A percentile compares a stretch with the other conserved stretches of the same genome.
Evolutionary conservation across 2,329 filamentous ascomycete genomes (phyloP).

Genomic region (Leptographium galeiforme): DNA sequence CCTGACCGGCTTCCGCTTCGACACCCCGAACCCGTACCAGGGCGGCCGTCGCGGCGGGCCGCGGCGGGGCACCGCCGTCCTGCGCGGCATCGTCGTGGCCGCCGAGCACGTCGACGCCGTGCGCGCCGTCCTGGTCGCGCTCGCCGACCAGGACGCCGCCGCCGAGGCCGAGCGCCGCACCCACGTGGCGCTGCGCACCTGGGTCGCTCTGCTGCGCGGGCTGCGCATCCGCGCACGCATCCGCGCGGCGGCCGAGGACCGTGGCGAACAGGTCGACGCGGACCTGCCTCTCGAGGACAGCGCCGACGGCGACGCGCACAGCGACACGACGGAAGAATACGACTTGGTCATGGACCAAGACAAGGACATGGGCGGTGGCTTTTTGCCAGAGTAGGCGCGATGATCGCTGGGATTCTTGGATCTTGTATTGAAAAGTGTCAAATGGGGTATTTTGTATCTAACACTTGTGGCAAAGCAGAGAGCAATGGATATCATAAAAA

Average conservation of each 20-base stretch:
- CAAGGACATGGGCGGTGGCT: slow-evolving; percentile 17
- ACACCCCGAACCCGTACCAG: slow-evolving; percentile 14
- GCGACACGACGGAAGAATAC: slow-evolving; percentile 18
- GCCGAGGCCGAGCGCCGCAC: slow-evolving; percentile 50
- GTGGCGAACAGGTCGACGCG: slow-evolving; percentile 28
- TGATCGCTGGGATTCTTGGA: background rate
- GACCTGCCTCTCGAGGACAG: slow-evolving; percentile 1
- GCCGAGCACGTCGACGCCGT: slow-evolving; percentile 60
- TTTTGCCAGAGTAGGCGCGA: slow-evolving; percentile 10
- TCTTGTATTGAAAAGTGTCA: background rate
- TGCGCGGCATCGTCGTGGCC: slow-evolving; percentile 67
- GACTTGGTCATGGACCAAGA: slow-evolving; percentile 18
- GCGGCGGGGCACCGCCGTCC: slow-evolving; percentile 70
- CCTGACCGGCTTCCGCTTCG: slow-evolving; percentile 80
- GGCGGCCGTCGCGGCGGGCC: too few species aligned
- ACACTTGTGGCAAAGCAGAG: background rate
- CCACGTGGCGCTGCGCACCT: slow-evolving; percentile 49
- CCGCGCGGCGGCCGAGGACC: slow-evolving; percentile 39
- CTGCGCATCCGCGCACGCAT: slow-evolving; percentile 65
- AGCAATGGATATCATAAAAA: slow-evolving; percentile 10
- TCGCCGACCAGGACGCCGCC: slow-evolving; percentile 53
- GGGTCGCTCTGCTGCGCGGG: slow-evolving; percentile 66
- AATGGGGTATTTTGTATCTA: slow-evolving; percentile 8
- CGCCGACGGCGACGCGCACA: slow-evolving; percentile 6
- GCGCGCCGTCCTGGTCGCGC: slow-evolving; percentile 49